Evolutionary conservation across 257 asterid genomes (phyloP).

Genomic region (Nicotiana attenuata): DNA sequence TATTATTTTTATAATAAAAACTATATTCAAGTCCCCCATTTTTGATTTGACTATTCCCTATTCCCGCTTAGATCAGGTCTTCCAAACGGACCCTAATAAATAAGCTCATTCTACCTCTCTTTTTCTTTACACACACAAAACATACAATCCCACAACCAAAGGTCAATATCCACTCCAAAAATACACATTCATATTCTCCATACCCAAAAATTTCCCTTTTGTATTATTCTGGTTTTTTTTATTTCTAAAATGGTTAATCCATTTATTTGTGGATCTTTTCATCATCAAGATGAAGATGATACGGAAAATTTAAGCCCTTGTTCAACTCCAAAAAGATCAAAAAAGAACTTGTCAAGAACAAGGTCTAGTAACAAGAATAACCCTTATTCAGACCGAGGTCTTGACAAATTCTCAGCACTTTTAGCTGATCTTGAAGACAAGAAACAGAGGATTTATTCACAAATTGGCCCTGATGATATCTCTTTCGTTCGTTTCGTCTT

Average conservation of each 20-base stretch:
- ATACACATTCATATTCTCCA: neutral
- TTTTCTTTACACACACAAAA: neutral
- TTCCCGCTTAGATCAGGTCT: slow-evolving; percentile 27
- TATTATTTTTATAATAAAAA: neutral
- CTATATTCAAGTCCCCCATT: neutral
- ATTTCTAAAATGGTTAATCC: slow-evolving; percentile 17
- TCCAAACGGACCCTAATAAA: slow-evolving; percentile 1
- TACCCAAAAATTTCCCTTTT: neutral
- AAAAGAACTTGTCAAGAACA: slow-evolving; percentile 8
- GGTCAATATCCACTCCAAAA: neutral
- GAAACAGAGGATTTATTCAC: slow-evolving; percentile 38
- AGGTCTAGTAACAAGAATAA: slow-evolving; percentile 30
- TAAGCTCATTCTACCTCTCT: slow-evolving; percentile 3
- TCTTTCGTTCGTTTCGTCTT: slow-evolving; percentile 34
- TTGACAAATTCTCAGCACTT: slow-evolving; percentile 44
- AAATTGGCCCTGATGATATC: slow-evolving; percentile 34
- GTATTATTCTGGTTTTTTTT: too few relatives aligned
- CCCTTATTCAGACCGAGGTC: slow-evolving; percentile 45
- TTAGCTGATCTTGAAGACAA: slow-evolving; percentile 38
- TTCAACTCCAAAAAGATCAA: slow-evolving; percentile 43
- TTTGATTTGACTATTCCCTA: slow-evolving; percentile 8
- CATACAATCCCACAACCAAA: neutral
- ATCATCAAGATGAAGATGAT: slow-evolving; percentile 33
- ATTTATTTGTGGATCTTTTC: slow-evolving; percentile 58
- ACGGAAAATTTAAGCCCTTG: slow-evolving; percentile 37